Evolutionary conservation across 768 basidiomycete genomes (phyloP), one percentile per base, ranked within the genome.

Genomic region (Pholiota molesta): DNA sequence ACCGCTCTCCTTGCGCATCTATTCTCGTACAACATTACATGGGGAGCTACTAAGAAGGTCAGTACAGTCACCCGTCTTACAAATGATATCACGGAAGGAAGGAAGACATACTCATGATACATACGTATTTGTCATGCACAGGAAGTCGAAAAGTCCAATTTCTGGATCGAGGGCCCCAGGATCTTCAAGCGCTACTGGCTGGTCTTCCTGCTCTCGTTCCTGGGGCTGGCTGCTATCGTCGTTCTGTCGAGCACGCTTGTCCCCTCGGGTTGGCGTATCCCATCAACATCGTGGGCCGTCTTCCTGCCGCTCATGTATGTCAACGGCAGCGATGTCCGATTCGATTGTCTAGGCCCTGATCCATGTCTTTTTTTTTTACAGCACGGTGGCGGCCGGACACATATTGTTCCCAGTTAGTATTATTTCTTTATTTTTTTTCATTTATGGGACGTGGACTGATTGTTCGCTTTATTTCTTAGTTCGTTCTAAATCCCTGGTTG

Each of bases 151-250:
- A 82, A 86, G 52, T 92, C 90, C 5, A 95, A 95, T 72, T 95
- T 97, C 80, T 95, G 91, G 84, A 85, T 90, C 59, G 94, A 97
- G 73, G 86, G 95, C 13, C 95, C 95, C 1, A 85, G 86, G 60
- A 94, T 96, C 71, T 77, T 89, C 69, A 86, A 86, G 65, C 88
- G 93, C 3, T 96, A 92, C 78, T 87, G 90, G 81, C 68, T 85
- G 52, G 83, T 85, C 45, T 80, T 92, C 63, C 60, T 83, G 19
- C 59, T 91, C 21, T 87, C 84, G 51, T 77, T 86, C 65, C 59
- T 80, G 17, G 63, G 78, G 11, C 78, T 89, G 62, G 80, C 75
- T 9, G 78, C 72, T 47, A 88, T 94, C 71, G 72, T 86, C 60
- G 65, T 95, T 29, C 76, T 93, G 37, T 77, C 81, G 2, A 75